Conservation (phyloP, 2,329 filamentous ascomycete genomes). For the Fusarium dlaminii region DNA sequence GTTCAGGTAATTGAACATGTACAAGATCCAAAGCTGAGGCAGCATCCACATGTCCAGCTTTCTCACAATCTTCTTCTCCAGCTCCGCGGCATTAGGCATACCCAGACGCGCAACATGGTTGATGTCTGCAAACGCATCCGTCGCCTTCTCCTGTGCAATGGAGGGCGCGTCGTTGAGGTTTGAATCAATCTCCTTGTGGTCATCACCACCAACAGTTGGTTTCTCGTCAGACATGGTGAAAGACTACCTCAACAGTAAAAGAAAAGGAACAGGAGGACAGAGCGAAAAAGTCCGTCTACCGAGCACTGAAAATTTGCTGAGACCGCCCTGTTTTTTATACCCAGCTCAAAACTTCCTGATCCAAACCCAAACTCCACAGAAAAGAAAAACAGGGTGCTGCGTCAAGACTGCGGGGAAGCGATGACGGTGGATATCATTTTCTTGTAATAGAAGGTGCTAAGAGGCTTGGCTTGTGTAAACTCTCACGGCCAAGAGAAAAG, state of each 20-base stretch:
- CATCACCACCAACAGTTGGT: neutral
- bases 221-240: conserved; percentile 20
- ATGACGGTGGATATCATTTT: neutral
- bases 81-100: neutral
- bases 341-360: neutral
- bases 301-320: neutral
- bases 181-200: neutral
- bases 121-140: conserved; percentile 4
- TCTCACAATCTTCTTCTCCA: conserved; percentile 33
- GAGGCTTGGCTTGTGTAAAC: conserved; percentile 13
- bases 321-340: neutral
- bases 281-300: neutral
- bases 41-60: conserved; percentile 30
- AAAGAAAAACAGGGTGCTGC: conserved; percentile 6
- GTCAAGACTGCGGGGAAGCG: conserved; percentile 17
- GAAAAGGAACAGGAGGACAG: neutral
- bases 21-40: conserved; percentile 34
- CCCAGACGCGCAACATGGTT: conserved; percentile 30
- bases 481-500: neutral
- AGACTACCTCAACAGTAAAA: neutral
- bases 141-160: conserved; percentile 10
- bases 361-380: neutral
- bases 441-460: conserved; percentile 21
- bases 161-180: conserved; percentile 4
- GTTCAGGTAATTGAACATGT: conserved; percentile 38